Evolutionary conservation across 495 filamentous ascomycete species (phyloP), one percentile per base, ranked within the genome.

Genomic region (Penicillium roqueforti): DNA sequence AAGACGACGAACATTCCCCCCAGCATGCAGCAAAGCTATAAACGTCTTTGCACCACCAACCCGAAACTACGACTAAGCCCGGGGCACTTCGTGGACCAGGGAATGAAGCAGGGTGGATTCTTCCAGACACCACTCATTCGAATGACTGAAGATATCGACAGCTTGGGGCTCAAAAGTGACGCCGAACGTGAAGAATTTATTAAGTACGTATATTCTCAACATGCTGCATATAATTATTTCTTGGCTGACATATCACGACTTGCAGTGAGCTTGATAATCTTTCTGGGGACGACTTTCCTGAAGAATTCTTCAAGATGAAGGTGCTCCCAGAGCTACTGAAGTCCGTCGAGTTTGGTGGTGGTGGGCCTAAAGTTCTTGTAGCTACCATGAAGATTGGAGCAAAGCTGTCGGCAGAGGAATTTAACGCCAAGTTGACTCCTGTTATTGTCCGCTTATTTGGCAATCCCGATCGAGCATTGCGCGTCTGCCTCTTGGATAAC

Each of bases 241-340:
- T 29, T 20, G 25, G n/a, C 50, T 46, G 29, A 55, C 5, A 37
- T 50, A 4, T 56, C 36, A 53, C 57, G 3, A 53, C 23, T 45
- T 23, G 23, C 43, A 93, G 88, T 64, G 87, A 95, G 67, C 80
- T 98, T 4, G 90, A 96, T 59, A 78, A 87, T 44, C 80, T 95
- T 5, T 86, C 89, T 1, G 90, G n/a, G n/a, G n/a, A 95, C 55
- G 91, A 97, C 66, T 96, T 97, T 57, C 93, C 93, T 0, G 93
- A 97, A 61, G 92, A 96, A 50, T 98, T 93, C 67, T 93, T 97
- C 76, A 95, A 92, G 66, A 88, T 93, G 83, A 98, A 97, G 61
- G 83, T 97, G 10, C 79, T 98, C 14, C 93, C 93, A 1, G 93
- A 97, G 66, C 75, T 98, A n/a, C 76, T 98, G 1, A 97, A 97